Conservation (phyloP, 148 eudicot genomes). For the Polygonum aviculare region DNA sequence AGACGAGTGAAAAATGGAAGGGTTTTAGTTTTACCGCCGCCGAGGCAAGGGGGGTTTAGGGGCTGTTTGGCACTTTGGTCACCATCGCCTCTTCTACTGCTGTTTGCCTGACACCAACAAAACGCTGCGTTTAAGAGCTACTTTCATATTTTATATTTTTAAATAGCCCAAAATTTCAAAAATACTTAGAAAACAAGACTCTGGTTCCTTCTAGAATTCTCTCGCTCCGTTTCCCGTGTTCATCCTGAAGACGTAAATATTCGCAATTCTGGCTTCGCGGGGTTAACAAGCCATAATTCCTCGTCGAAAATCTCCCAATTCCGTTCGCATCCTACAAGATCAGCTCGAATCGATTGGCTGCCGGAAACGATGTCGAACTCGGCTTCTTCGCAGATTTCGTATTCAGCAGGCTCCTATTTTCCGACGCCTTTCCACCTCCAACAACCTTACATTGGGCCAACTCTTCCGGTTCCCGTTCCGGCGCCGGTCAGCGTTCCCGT, state of each 20-base stretch:
- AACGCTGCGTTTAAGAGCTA: neutral
- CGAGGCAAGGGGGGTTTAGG: slow-evolving; percentile 1
- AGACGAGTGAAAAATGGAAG: neutral
- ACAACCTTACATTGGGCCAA: slow-evolving; percentile 36
- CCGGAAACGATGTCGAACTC: slow-evolving; percentile 31
- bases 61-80: neutral
- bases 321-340: neutral
- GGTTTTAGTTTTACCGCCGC: slow-evolving; percentile 7
- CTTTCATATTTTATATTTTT: too few species aligned
- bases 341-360: neutral
- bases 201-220: neutral
- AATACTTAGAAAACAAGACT: neutral
- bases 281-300: neutral
- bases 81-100: neutral
- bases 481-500: slow-evolving; percentile 22
- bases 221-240: neutral
- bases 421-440: slow-evolving; percentile 90
- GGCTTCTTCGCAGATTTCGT: slow-evolving; percentile 43
- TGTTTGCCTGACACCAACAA: neutral
- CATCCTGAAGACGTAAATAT: neutral
- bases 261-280: neutral
- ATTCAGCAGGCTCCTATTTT: slow-evolving; percentile 47
- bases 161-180: too few species aligned
- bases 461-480: slow-evolving; percentile 12
- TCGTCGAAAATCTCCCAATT: neutral